Base-by-base conservation (phyloP, 1,284 basidiomycete species). In the Rhodotorula sp. region DNA sequence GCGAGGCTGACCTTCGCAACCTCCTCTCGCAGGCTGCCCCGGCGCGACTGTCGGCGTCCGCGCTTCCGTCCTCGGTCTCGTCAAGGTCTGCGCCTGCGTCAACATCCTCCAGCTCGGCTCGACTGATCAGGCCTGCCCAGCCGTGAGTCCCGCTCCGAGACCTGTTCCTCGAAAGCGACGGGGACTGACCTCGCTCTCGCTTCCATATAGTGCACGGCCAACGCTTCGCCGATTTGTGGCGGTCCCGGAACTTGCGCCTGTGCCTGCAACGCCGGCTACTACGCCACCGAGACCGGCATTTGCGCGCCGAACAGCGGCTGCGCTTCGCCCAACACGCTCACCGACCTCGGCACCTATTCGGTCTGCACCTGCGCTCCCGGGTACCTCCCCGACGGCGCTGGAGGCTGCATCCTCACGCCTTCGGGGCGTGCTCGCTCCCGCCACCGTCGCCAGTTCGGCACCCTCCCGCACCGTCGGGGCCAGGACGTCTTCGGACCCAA, bases 61-160 rank as follows among this genome's bases (percentile, higher is more conserved):
- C 29, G 51, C 62, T 0, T 34, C 46, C 2, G 47, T 64, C 11
- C 55, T 71, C 11, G 65, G 65, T 2, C 54, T 71, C 19, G 56
- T 64, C 24, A 47, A 47, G 24, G 36, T 60, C 17, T 71, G 69
- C 36, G 69, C 55, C 11, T 71, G 69, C 54, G 59, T 71, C 29
- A 67, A 65, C 62, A 11, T 67, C 15, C 54, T 61, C 4, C 27
- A 36, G 36, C 49, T 44, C 29, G 60, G 34, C 59, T 47, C 46
- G 13, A 20, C 27, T 19, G 27, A 57, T 6, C 6, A 36, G 20
- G 64, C 58, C 1, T 66, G 64, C 59, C 52, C 64, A 22, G n/a
- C 64, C 1, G 64, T 66, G 27, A 32, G 53, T 48, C 17, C 4
- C 32, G 30, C 24, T 17, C 2, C 9, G n/a, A 39, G 24, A n/a